Evolutionary conservation across 768 basidiomycete genomes (phyloP).

Genomic region (Suillus clintonianus): DNA sequence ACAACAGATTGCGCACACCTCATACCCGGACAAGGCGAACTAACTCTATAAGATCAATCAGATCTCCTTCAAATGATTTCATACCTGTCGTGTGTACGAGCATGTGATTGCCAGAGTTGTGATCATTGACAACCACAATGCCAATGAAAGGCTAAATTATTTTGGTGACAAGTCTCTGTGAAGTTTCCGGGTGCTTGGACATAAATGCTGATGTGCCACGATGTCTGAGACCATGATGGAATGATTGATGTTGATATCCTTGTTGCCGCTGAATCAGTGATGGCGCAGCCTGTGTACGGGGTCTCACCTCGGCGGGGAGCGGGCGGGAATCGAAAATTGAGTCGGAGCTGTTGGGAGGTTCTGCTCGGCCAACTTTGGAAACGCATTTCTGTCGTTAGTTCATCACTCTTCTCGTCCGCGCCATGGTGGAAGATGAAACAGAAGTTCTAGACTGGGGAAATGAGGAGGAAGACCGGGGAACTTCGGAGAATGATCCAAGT

Average conservation of each 20-base stretch:
- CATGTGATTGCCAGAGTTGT: not conserved
- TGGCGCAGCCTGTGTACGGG: too few relatives aligned
- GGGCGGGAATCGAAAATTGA: constrained; percentile 7
- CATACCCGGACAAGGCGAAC: not conserved
- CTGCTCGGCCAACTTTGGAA: not conserved
- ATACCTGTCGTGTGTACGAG: not conserved
- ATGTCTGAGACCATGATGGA: not conserved
- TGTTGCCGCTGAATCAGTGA: not conserved
- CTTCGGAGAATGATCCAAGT: constrained; percentile 44
- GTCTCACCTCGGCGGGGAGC: not conserved
- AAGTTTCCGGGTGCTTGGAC: not conserved
- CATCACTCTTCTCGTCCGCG: constrained; percentile 14
- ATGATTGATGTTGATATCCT: not conserved
- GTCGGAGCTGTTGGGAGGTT: constrained; percentile 11
- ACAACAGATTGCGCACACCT: not conserved
- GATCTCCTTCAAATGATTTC: not conserved
- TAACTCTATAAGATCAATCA: not conserved
- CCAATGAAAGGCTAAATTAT: not conserved
- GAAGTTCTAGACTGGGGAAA: constrained; percentile 75
- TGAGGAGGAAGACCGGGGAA: constrained; percentile 46
- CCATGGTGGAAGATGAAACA: constrained; percentile 61
- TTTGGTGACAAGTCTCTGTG: not conserved
- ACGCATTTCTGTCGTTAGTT: constrained; percentile 5
- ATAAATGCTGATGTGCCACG: not conserved
- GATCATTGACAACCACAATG: not conserved